A percentile compares a stretch with the other conserved stretches of the same genome.
phyloP scores from a whole-genome alignment of 768 basidiomycete genomes.

The Naganishia randhawae region DNA sequence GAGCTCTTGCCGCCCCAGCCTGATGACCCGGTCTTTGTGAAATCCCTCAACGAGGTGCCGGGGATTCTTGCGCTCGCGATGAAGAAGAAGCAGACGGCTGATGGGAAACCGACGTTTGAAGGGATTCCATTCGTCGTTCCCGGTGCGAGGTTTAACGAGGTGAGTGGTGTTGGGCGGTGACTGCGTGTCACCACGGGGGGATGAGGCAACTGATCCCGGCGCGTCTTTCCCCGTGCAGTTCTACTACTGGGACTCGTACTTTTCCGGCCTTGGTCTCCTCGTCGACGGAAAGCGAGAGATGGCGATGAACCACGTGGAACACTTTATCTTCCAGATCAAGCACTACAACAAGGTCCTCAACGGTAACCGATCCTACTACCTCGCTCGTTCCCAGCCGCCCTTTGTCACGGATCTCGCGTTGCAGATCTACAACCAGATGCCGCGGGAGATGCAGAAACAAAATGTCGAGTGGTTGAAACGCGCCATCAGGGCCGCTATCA shows the following conservation, averaged over 20 bases:
- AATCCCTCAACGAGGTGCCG: conserved; percentile 88
- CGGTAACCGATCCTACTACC: conserved; percentile 85
- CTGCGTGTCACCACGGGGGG: conserved; percentile 60
- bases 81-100: conserved; percentile 76
- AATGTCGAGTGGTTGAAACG: conserved; percentile 91
- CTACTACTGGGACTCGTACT: conserved; percentile 75
- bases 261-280: conserved; percentile 85
- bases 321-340: conserved; percentile 98
- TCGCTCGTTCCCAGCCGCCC: conserved; percentile 92
- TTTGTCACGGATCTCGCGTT: conserved; percentile 98
- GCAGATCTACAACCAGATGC: conserved; percentile 94
- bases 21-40: conserved; percentile 82
- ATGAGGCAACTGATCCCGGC: conserved; percentile 63
- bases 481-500: conserved; percentile 94
- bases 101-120: conserved; percentile 70
- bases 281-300: conserved; percentile 90
- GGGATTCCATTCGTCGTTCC: conserved; percentile 97
- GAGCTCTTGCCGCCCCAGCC: conserved; percentile 80
- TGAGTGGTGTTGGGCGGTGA: conserved; percentile 22
- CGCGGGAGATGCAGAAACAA: conserved; percentile 70
- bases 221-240: conserved; percentile 55
- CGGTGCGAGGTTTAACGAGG: conserved; percentile 56
- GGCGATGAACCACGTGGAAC: conserved; percentile 97
- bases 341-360: conserved; percentile 88
- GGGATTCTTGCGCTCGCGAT: conserved; percentile 92